Evolutionary conservation across 805 yeast species (phyloP).

Genomic region (Sugiyamaella boreocaroliniensis): DNA sequence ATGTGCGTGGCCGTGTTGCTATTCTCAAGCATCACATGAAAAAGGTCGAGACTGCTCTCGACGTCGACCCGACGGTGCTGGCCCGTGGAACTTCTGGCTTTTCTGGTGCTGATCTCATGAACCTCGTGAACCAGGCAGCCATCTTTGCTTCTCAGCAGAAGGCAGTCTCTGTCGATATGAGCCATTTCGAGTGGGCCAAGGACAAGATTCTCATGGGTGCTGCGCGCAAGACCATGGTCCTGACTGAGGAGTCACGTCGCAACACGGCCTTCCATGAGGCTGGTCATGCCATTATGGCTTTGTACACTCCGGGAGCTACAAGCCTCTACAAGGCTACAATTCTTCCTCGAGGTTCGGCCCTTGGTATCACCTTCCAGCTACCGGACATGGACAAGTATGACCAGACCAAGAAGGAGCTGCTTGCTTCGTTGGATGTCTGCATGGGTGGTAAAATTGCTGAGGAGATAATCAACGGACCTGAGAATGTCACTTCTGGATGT

Average conservation of each 20-base stretch:
- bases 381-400: constrained; percentile 98
- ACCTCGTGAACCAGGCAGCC: constrained; percentile 96
- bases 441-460: constrained; percentile 99
- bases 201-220: constrained; percentile 98
- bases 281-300: constrained; percentile 97
- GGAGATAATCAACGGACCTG: constrained; percentile 83
- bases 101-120: constrained; percentile 96
- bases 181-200: constrained; percentile 97
- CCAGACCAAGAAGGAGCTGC: constrained; percentile 80
- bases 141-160: constrained; percentile 90
- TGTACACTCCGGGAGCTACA: constrained; percentile 90
- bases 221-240: constrained; percentile 94
- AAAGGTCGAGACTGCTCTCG: constrained; percentile 76
- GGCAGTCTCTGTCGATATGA: constrained; percentile 84
- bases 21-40: constrained; percentile 87
- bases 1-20: constrained; percentile 93
- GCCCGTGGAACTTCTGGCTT: constrained; percentile 98
- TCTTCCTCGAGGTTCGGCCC: constrained; percentile 91
- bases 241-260: constrained; percentile 88
- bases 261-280: constrained; percentile 99
- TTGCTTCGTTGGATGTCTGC: constrained; percentile 89
- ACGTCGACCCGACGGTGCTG: constrained; percentile 80
- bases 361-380: constrained; percentile 93
- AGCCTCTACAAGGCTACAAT: constrained; percentile 95
- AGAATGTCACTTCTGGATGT: constrained; percentile 92